Evolutionary conservation across 257 asterid species (phyloP), one percentile per base, ranked within the genome.

Genomic region (Cruciata laevipes): DNA sequence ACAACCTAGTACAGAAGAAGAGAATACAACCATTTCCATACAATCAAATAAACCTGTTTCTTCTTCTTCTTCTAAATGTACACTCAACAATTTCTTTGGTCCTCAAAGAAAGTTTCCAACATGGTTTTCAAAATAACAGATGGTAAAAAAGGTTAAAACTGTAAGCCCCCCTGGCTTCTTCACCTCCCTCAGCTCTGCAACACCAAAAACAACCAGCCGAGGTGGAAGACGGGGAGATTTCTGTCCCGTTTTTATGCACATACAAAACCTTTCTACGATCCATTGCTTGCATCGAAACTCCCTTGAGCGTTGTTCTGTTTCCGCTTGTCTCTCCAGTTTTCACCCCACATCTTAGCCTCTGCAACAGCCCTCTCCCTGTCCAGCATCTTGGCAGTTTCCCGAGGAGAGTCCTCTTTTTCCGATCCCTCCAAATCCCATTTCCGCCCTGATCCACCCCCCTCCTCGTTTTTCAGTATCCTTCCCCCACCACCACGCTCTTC

Each of bases 341-440:
- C 97, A 3, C 99, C 99, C 99, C 99, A 94, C 99, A 90, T 87
- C 77, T 94, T 94, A 14, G 97, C 99, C 76, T 94, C 99, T 0
- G 99, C 97, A 20, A 90, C 97, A 3, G 99, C 99, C 8, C 99
- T 82, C 79, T 90, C 99, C 71, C 97, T 78, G 49, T 89, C 97
- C 67, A 89, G 67, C 80, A 75, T 83, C 77, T 78, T 86, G 0
- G 82, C 88, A 3, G 89, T 84, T 75, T 93, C 96, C 73, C 79
- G 77, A 0, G 96, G 95, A 24, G 96, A 88, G 35, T 90, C 96
- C 14, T 90, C 97, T 72, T 75, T 88, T 81, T 94, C 96, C 0
- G 87, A 82, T 14, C 91, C 95, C 57, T 94, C 99, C 67, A 79
- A 18, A 49, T 90, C 96, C 95, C 90, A 83, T 58, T 87, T 88